Evolutionary conservation across 148 eudicot genomes (phyloP).

Genomic region (Cornus controversa): DNA sequence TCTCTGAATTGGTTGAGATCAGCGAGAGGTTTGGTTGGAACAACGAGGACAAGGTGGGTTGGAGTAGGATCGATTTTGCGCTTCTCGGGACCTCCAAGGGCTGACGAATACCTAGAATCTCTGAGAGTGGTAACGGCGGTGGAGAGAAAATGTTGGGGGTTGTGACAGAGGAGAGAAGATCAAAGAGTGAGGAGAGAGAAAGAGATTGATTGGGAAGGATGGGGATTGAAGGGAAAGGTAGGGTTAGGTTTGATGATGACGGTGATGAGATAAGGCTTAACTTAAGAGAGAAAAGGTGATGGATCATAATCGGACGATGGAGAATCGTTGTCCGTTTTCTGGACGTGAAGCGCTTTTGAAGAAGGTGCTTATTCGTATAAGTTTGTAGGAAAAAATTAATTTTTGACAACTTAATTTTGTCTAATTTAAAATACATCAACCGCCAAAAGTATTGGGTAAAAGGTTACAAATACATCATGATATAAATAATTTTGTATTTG

Average conservation of each 20-base stretch:
- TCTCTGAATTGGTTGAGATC: constrained; percentile 51
- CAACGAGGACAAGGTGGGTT: constrained; percentile 60
- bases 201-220: constrained; percentile 21
- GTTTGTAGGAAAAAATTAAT: no score
- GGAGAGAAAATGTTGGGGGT: background rate
- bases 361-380: constrained; percentile 35
- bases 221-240: background rate
- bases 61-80: constrained; percentile 60
- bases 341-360: constrained; percentile 62
- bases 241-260: background rate
- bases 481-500: no score
- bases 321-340: constrained; percentile 49
- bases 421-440: no score
- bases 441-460: no score
- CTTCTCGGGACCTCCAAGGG: constrained; percentile 79
- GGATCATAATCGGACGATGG: constrained; percentile 4
- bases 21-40: constrained; percentile 86
- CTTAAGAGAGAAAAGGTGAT: background rate
- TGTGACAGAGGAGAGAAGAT: constrained; percentile 29
- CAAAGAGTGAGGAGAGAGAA: constrained; percentile 51
- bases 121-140: background rate
- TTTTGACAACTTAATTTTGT: no score
- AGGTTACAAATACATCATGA: no score
- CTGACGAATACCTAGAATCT: constrained; percentile 60
- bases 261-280: constrained; percentile 4